Evolutionary conservation across 805 yeast genomes (phyloP), one percentile per base, ranked within the genome.

Genomic region (Scheffersomyces lignosus): DNA sequence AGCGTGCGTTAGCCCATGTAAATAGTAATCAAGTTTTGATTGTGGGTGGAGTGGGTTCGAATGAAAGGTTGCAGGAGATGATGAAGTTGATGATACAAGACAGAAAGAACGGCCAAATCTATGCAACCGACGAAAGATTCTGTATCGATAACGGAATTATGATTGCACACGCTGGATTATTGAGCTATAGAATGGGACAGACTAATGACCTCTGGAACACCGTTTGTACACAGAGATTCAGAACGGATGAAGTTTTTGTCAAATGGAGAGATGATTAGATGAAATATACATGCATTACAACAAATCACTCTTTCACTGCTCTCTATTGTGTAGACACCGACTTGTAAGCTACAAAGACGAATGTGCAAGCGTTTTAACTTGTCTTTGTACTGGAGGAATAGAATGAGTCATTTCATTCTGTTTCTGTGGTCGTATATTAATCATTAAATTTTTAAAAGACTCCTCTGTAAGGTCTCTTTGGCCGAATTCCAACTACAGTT

Each of bases 11-110:
- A 95, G 99, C 99, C 0, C 99, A 93, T 55, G 98, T 91, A 3
- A 81, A 83, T 49, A 76, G 95, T 3, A 77, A 77, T 43, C 96
- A 90, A 58, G 99, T 93, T 14, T 69, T 93, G 33, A 87, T 93
- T 34, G 99, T 93, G 2, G 99, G 99, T 9, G 99, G 99, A 16
- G 99, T 93, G n/a, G 99, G 99, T 0, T 88, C 96, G 49, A 93
- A 93, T 55, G 83, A 81, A 47, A 62, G 98, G 43, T 66, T 93
- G 42, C 99, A 93, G 58, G 81, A 87, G 51, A 93, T 93, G 99
- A 93, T 93, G 99, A 86, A 76, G n/a, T 64, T 75, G 31, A 93
- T 93, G 99, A 95, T 91, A 15, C 60, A 73, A 30, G 98, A 90
- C 52, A 71, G 99, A 46, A 65, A 61, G 40, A 80, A 81, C 47